Evolutionary conservation across 768 basidiomycete genomes (phyloP).

Genomic region (Goffeauzyma gilvescens): DNA sequence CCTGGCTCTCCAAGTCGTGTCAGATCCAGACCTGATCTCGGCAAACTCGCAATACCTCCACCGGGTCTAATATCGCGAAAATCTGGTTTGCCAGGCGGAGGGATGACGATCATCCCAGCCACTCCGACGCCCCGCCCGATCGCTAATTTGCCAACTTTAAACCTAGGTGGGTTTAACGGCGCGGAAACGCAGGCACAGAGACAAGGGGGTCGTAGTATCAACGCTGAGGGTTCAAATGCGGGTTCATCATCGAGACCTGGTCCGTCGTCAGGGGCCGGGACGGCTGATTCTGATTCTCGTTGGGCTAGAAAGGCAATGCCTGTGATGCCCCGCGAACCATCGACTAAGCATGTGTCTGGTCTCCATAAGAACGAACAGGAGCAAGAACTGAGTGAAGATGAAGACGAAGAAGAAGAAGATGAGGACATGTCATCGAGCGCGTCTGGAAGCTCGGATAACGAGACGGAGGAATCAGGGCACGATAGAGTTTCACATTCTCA

Average conservation of each 20-base stretch:
- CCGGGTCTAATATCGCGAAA: slow-evolving; percentile 17
- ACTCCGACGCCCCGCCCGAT: slow-evolving; percentile 30
- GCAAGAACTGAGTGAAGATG: slow-evolving; percentile 12
- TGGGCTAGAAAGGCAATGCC: slow-evolving; percentile 28
- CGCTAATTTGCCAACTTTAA: slow-evolving; percentile 30
- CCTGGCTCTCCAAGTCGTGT: neutral
- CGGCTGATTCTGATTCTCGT: slow-evolving; percentile 16
- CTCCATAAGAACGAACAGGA: neutral
- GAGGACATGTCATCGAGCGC: neutral
- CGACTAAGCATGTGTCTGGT: slow-evolving; percentile 11
- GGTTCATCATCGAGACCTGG: slow-evolving; percentile 3
- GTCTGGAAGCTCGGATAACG: neutral
- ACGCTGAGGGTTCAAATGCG: slow-evolving; percentile 7
- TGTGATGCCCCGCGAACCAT: slow-evolving; percentile 29
- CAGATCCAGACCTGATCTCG: neutral
- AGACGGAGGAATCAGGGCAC: too few relatives aligned
- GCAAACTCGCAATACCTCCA: slow-evolving; percentile 10
- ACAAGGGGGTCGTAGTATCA: slow-evolving; percentile 4
- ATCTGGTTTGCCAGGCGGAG: neutral
- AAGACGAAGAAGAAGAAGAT: slow-evolving; percentile 18
- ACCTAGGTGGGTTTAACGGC: slow-evolving; percentile 12
- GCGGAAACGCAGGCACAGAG: neutral
- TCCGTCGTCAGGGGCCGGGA: slow-evolving; percentile 6
- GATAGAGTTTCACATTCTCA: too few relatives aligned
- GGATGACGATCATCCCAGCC: slow-evolving; percentile 22